A percentile compares a stretch with the other conserved stretches of the same genome.
These are phyloP conservation scores for Mangifera indica DNA, from an alignment of 345 rosid genomes.

Conservation along the genomic window DNA sequence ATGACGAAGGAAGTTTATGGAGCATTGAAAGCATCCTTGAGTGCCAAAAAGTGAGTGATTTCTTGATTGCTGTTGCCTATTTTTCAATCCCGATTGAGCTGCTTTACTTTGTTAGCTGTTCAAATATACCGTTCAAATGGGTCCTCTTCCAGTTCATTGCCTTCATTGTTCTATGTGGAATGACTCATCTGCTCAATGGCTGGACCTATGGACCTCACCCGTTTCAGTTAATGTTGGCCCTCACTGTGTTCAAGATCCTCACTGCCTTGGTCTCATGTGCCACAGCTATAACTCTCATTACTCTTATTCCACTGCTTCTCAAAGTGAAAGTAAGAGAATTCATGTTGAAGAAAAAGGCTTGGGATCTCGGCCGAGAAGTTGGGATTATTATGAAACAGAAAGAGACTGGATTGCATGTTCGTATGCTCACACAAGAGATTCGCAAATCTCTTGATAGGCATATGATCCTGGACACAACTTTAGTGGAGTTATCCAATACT, in stretches of 20 bases:
- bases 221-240: constrained; percentile 81
- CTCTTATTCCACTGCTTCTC: constrained; percentile 85
- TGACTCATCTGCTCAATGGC: constrained; percentile 96
- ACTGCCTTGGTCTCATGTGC: constrained; percentile 97
- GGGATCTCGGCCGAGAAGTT: constrained; percentile 92
- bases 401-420: constrained; percentile 79
- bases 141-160: constrained; percentile 90
- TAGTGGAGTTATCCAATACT: constrained; percentile 92
- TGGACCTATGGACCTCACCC: constrained; percentile 85
- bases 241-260: constrained; percentile 85
- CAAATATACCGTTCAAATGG: constrained; percentile 95
- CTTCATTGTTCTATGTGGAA: constrained; percentile 94
- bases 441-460: constrained; percentile 88
- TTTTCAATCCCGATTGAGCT: constrained; percentile 93
- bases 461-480: constrained; percentile 74
- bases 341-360: constrained; percentile 84
- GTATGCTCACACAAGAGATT: constrained; percentile 97
- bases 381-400: constrained; percentile 82
- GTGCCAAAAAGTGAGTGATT: constrained; percentile 82
- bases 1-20: constrained; percentile 83
- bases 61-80: constrained; percentile 92
- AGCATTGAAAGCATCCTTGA: constrained; percentile 74
- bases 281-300: constrained; percentile 85
- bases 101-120: constrained; percentile 94
- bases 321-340: constrained; percentile 92